Percentiles rank a stretch among this genome's conserved stretches.
Evolutionary conservation across 176 grass and related monocot species (phyloP).

Genomic region (Raddia guianensis): DNA sequence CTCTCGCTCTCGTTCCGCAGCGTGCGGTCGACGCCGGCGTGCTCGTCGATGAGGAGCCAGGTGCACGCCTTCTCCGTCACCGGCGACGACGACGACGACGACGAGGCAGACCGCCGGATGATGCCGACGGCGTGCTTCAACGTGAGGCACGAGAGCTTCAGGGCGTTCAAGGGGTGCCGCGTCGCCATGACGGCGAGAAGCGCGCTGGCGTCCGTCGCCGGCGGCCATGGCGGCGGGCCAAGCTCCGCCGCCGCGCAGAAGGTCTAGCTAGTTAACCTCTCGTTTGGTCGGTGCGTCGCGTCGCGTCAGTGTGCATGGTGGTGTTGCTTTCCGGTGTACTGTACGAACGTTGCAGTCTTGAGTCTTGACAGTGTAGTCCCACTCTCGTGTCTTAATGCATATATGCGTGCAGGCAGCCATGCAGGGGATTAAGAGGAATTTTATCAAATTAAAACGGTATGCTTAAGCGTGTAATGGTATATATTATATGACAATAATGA

Average conservation of each 20-base stretch:
- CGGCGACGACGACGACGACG: constrained; percentile 22
- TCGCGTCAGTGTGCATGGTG: neutral
- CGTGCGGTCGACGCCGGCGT: constrained; percentile 37
- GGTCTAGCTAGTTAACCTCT: constrained; percentile 15
- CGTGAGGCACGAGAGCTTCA: constrained; percentile 45
- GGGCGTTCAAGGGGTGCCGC: constrained; percentile 42
- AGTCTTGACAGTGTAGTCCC: constrained; percentile 20
- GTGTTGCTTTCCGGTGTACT: neutral
- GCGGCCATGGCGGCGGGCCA: neutral
- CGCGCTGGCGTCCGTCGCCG: constrained; percentile 42
- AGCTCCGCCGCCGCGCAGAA: constrained; percentile 1
- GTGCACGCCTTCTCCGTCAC: constrained; percentile 25
- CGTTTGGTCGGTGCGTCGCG: neutral
- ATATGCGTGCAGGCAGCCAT: neutral
- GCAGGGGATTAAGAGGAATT: neutral
- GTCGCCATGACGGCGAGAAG: constrained; percentile 49
- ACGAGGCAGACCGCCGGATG: neutral
- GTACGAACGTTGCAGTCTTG: constrained; percentile 14
- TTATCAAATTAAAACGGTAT: constrained; percentile 8
- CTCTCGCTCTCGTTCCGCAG: constrained; percentile 33
- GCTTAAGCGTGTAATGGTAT: constrained; percentile 38
- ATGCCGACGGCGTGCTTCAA: constrained; percentile 47
- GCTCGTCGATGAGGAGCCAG: constrained; percentile 44
- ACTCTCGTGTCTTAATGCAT: neutral
- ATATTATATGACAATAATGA: constrained; percentile 44